Conservation (phyloP, 306 rosid species). For the Acacia confusa region DNA sequence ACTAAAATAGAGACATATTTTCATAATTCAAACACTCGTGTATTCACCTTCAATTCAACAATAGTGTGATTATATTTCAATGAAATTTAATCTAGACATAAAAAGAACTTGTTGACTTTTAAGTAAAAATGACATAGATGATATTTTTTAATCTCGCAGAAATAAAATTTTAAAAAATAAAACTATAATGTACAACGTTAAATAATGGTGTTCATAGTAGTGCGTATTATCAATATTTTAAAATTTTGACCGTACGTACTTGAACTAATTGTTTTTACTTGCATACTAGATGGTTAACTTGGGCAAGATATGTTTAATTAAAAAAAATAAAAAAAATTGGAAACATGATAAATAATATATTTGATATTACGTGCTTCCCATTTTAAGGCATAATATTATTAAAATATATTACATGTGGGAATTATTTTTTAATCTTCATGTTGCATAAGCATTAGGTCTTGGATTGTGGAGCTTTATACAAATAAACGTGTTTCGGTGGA, state of each 20-base stretch:
- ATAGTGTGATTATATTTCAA: not conserved
- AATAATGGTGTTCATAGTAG: not conserved
- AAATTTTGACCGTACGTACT: not conserved
- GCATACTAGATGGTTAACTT: not conserved
- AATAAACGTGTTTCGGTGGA: conserved; percentile 22
- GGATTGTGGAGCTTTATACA: conserved; percentile 10
- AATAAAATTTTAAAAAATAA: not conserved
- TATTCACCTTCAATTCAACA: not conserved
- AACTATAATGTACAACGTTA: not conserved
- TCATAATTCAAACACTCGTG: not conserved
- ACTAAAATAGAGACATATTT: not conserved
- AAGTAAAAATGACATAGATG: not conserved
- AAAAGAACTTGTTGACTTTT: not conserved
- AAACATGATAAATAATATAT: not conserved
- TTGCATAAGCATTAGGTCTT: conserved; percentile 14
- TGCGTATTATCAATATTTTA: not conserved
- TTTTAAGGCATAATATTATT: not conserved
- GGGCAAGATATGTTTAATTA: not conserved
- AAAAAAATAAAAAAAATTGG: not conserved
- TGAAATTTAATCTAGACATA: not conserved
- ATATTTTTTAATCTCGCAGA: not conserved
- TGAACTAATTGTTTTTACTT: not conserved
- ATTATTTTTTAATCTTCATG: not conserved
- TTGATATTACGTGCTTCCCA: not conserved
- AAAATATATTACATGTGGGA: not conserved